Evolutionary conservation across 441 rosid genomes (phyloP).

Genomic region (Pelargonium cotyledonis): DNA sequence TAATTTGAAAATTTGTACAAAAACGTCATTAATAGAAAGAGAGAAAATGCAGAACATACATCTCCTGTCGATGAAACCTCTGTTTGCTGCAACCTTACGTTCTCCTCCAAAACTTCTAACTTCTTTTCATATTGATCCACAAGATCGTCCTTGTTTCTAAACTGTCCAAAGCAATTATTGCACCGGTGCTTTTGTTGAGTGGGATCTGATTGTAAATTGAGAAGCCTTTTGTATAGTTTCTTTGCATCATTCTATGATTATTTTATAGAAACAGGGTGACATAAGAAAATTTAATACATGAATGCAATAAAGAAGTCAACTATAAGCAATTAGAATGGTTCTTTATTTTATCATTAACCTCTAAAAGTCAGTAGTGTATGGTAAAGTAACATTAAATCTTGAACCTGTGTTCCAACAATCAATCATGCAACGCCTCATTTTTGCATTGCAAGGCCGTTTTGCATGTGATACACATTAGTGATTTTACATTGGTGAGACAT

Average conservation of each 20-base stretch:
- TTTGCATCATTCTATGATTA: constrained; percentile 47
- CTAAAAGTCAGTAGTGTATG: too few relatives aligned
- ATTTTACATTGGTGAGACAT: neutral
- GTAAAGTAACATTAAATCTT: too few relatives aligned
- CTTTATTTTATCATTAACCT: too few relatives aligned
- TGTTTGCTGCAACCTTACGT: constrained; percentile 59
- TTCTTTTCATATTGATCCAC: constrained; percentile 61
- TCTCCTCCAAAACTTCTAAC: constrained; percentile 60
- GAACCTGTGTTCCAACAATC: too few relatives aligned
- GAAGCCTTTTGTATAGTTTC: constrained; percentile 43
- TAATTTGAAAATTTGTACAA: neutral
- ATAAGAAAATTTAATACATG: neutral
- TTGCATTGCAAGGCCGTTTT: too few relatives aligned
- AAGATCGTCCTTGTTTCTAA: constrained; percentile 47
- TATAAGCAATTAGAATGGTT: too few relatives aligned
- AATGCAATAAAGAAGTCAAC: too few relatives aligned
- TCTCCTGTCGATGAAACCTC: constrained; percentile 49
- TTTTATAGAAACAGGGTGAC: constrained; percentile 2
- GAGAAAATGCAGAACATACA: constrained; percentile 32
- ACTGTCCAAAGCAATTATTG: constrained; percentile 31
- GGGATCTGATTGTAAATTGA: constrained; percentile 45
- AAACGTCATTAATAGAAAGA: constrained; percentile 7
- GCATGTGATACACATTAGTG: too few relatives aligned
- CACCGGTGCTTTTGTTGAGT: constrained; percentile 30
- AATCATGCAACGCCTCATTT: too few relatives aligned